Conservation (phyloP, 257 asterid genomes). For the Rehmannia glutinosa region DNA sequence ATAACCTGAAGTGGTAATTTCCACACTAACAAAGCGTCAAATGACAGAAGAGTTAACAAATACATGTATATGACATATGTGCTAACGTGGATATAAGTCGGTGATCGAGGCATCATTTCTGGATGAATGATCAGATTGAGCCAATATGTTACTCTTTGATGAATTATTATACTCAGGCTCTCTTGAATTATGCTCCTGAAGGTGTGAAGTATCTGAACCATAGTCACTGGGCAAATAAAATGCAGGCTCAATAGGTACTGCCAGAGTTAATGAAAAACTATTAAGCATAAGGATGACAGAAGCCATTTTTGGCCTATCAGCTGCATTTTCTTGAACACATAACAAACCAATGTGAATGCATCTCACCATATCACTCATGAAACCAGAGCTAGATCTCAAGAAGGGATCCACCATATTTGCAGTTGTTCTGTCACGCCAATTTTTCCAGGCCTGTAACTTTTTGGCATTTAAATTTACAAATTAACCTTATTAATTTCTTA, state of each 20-base stretch:
- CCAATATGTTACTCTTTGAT: not conserved
- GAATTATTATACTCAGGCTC: not conserved
- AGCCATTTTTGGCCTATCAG: conserved; percentile 21
- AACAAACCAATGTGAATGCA: conserved; percentile 22
- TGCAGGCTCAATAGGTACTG: conserved; percentile 18
- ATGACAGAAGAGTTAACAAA: not conserved
- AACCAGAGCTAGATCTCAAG: conserved; percentile 1
- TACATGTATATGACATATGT: not conserved
- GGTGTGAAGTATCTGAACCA: not conserved
- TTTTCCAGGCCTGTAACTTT: conserved; percentile 17
- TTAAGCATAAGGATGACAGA: conserved; percentile 10
- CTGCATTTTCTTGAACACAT: conserved; percentile 22
- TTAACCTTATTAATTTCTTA: not conserved
- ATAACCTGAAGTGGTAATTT: too few species aligned
- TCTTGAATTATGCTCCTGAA: not conserved
- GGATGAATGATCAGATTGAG: conserved; percentile 7
- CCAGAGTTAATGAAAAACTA: conserved; percentile 12
- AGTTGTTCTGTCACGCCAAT: conserved; percentile 12
- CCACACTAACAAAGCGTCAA: too few species aligned
- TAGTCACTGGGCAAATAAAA: conserved; percentile 4
- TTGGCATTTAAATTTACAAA: not conserved
- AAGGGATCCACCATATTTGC: too few species aligned
- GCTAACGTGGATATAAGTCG: conserved; percentile 20
- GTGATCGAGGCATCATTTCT: conserved; percentile 6
- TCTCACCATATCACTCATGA: conserved; percentile 9